phyloP scores from a whole-genome alignment of 345 rosid species.

The Linum usitatissimum region DNA sequence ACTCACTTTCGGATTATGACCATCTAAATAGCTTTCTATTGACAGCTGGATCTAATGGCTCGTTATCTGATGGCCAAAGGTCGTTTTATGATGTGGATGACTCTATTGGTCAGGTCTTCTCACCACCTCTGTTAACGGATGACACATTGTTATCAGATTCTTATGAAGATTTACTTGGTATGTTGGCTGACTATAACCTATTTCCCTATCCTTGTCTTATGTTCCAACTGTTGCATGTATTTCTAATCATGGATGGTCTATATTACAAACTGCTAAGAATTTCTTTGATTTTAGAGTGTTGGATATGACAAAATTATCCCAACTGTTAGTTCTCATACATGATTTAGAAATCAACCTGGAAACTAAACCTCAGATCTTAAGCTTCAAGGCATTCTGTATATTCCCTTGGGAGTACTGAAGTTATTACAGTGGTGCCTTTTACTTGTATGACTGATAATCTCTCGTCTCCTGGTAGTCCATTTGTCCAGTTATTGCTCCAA shows the following conservation, averaged over 20 bases:
- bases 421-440: too few relatives aligned
- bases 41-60: constrained; percentile 45
- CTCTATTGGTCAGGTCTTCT: constrained; percentile 58
- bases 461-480: too few relatives aligned
- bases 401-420: too few relatives aligned
- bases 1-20: constrained; percentile 55
- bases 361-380: background rate
- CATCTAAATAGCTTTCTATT: constrained; percentile 64
- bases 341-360: background rate
- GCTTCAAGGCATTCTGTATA: background rate
- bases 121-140: constrained; percentile 86
- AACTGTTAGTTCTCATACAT: background rate
- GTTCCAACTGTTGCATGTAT: background rate
- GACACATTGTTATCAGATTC: constrained; percentile 58
- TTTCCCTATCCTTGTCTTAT: background rate
- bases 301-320: background rate
- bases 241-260: background rate
- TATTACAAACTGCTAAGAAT: background rate
- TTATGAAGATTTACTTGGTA: constrained; percentile 92
- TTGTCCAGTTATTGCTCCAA: background rate
- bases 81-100: constrained; percentile 60
- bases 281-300: background rate
- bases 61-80: constrained; percentile 39
- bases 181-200: background rate
- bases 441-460: background rate